Conservation (phyloP, 352 stramenopile species). For the Hyphochytrium catenoides region DNA sequence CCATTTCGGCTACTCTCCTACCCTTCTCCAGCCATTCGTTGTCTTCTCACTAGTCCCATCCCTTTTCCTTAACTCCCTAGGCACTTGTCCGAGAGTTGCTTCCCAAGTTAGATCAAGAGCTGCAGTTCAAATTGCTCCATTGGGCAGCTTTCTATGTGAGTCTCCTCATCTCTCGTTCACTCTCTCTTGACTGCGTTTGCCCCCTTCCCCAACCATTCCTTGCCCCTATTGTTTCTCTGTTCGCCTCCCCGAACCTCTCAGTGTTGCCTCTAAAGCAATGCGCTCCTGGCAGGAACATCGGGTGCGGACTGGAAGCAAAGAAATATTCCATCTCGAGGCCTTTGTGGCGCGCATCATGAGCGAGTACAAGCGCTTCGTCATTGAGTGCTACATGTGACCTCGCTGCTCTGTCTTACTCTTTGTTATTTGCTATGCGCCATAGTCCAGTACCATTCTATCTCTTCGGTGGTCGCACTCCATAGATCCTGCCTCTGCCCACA, state of each 20-base stretch:
- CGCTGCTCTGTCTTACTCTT: too few species aligned
- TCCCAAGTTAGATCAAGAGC: conserved; percentile 74
- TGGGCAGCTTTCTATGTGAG: conserved; percentile 37
- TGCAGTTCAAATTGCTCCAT: conserved; percentile 85
- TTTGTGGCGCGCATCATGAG: conserved; percentile 98
- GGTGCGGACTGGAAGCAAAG: conserved; percentile 82
- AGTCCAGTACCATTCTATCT: too few species aligned
- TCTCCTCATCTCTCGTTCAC: neutral
- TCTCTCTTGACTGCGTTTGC: neutral
- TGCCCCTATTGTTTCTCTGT: conserved; percentile 1
- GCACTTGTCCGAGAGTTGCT: conserved; percentile 70
- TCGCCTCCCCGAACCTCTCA: too few species aligned
- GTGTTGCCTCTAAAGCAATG: too few species aligned
- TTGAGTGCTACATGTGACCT: conserved; percentile 73
- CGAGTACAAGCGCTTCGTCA: conserved; percentile 95
- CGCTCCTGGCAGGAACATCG: conserved; percentile 93
- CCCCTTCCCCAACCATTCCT: too few species aligned
- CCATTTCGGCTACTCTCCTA: too few species aligned
- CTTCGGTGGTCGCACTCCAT: too few species aligned
- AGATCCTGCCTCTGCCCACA: too few species aligned
- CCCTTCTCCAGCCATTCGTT: too few species aligned
- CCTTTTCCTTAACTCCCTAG: neutral
- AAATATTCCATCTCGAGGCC: conserved; percentile 98
- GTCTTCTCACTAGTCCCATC: too few species aligned
- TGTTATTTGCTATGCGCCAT: too few species aligned